Evolutionary conservation across 2,329 filamentous ascomycete genomes (phyloP).

Genomic region (Emmonsia crescens): DNA sequence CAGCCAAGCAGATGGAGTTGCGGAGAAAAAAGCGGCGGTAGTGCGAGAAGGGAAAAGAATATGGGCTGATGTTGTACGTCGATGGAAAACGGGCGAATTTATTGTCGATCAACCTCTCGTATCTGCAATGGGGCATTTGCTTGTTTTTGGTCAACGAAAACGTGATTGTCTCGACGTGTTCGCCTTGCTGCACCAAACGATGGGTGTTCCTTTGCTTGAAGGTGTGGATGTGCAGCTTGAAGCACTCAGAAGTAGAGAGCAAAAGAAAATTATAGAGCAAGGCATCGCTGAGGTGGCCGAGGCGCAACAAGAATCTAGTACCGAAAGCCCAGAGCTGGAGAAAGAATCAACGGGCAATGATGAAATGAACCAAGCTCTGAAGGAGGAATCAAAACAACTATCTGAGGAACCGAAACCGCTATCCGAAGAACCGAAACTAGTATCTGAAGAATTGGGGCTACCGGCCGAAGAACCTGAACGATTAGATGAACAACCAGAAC

Average conservation of each 20-base stretch:
- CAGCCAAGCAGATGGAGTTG: conserved; percentile 20
- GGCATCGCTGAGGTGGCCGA: background rate
- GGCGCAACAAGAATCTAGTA: background rate
- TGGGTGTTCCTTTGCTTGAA: conserved; percentile 50
- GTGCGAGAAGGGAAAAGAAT: conserved; percentile 60
- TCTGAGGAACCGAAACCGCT: background rate
- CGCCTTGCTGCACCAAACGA: conserved; percentile 67
- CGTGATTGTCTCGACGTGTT: conserved; percentile 62
- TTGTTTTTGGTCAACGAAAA: conserved; percentile 53
- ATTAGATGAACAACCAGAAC: background rate
- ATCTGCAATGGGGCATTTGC: conserved; percentile 65
- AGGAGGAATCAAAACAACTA: background rate
- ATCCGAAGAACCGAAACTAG: background rate
- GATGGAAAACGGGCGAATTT: conserved; percentile 62
- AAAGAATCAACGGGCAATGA: background rate
- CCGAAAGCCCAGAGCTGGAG: background rate
- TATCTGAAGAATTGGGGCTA: background rate
- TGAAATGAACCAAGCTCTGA: background rate
- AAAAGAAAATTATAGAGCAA: background rate
- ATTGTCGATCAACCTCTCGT: conserved; percentile 68
- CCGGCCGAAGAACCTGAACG: background rate
- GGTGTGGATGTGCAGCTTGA: conserved; percentile 9
- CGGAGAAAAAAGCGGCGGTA: conserved; percentile 25
- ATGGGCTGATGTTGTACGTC: conserved; percentile 69
- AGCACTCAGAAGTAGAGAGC: background rate